Evolutionary conservation across 148 eudicot genomes (phyloP), one percentile per base, ranked within the genome.

Genomic region (Chenopodium berlandieri): DNA sequence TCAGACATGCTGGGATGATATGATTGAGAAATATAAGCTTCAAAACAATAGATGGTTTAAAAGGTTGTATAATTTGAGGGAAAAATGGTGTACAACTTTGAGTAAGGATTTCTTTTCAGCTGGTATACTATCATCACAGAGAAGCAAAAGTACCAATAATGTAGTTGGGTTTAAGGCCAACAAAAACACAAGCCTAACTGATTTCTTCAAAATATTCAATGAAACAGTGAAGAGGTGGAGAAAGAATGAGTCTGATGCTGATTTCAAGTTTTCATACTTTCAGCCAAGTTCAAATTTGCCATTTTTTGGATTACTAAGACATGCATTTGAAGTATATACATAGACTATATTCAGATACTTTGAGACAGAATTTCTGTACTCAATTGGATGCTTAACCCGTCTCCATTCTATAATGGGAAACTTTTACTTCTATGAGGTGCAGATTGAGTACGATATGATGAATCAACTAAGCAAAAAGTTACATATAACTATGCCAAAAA

Each of bases 1-100:
- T 27, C 11, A 73, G 46, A 46, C 2, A 9, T 40, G 54, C 3
- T 73, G 75, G 75, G 56, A 46, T 2, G 3, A 46, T 3, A 46
- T 75, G 77, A 54, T 75, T 0, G 27, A 13, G 0, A 52, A n/a
- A 7, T 48, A 75, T 52, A 22, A 47, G 47, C 7, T 44, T 3
- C 6, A 44, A 7, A 27, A 75, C 52, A 25, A 13, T 0, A 8
- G 52, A 11, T 75, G 62, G 77, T 50, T 75, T 23, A 14, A 52
- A 20, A 10, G 22, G 17, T 75, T 75, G 23, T 23, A 25, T 7
- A 1, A 13, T 2, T 6, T 50, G 5, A 20, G 64, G n/a, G 77
- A 48, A 22, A 75, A 75, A 25, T 75, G 77, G 77, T 75, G 63
- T 13, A 75, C 65, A 9, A 12, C 64, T 10, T 23, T 75, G 17